Conservation (phyloP, 768 basidiomycete species). For the Tricholoma bakamatsutake region DNA sequence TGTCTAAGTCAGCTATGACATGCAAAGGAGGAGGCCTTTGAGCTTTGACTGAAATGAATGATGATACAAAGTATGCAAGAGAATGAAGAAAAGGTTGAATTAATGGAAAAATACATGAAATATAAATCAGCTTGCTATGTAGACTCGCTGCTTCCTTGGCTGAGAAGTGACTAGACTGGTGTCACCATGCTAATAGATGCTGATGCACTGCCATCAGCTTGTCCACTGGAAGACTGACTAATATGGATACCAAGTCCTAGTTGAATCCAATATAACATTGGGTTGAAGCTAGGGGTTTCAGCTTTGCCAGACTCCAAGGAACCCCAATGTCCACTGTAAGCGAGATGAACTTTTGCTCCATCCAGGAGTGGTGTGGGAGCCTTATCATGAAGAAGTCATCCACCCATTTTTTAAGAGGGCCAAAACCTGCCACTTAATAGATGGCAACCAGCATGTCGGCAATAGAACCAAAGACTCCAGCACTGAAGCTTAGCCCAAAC, state of each 20-base stretch:
- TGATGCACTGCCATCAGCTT: conserved; percentile 16
- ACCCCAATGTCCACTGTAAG: too few species aligned
- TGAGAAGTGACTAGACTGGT: not conserved
- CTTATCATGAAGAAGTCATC: conserved; percentile 30
- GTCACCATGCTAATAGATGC: conserved; percentile 12
- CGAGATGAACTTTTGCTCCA: too few species aligned
- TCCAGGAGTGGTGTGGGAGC: conserved; percentile 10
- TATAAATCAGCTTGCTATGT: conserved; percentile 10
- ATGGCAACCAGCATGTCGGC: conserved; percentile 1
- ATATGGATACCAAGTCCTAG: conserved; percentile 23
- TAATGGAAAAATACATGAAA: conserved; percentile 19
- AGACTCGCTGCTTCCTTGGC: not conserved
- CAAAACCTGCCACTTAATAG: conserved; percentile 10
- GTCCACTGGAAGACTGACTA: conserved; percentile 18
- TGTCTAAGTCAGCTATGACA: too few species aligned
- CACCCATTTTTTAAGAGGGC: too few species aligned
- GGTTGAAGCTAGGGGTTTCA: conserved; percentile 8
- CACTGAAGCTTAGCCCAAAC: not conserved
- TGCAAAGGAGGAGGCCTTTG: too few species aligned
- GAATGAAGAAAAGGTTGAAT: conserved; percentile 3
- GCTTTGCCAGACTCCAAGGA: conserved; percentile 23
- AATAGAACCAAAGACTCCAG: conserved; percentile 24
- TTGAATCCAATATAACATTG: conserved; percentile 29
- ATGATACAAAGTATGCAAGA: not conserved
- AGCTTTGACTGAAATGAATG: too few species aligned